These are phyloP conservation scores for Kokia cookei DNA, from an alignment of 441 rosid genomes.

Conservation along the genomic window DNA sequence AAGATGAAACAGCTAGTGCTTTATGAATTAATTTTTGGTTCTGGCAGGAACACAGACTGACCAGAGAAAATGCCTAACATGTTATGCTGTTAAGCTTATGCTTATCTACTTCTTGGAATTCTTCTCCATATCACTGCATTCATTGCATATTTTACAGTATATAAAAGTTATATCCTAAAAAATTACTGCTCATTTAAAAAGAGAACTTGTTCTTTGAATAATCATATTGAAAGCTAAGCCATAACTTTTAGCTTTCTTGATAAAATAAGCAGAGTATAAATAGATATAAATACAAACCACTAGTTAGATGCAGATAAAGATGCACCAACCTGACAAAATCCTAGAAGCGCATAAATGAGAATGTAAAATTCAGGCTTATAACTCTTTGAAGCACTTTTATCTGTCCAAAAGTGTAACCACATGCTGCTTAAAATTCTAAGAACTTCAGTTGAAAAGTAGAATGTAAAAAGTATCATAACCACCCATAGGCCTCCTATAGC, in stretches of 20 bases:
- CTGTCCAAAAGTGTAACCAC: slow-evolving; percentile 94
- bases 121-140: neutral
- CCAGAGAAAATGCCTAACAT: neutral
- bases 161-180: neutral
- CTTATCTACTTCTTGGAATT: neutral
- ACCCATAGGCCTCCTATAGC: slow-evolving; percentile 88
- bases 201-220: neutral
- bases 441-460: slow-evolving; percentile 76
- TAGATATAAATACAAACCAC: neutral
- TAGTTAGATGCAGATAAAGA: slow-evolving; percentile 6
- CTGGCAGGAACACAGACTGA: neutral
- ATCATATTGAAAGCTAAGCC: neutral
- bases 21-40: neutral
- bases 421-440: slow-evolving; percentile 85
- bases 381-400: slow-evolving; percentile 55
- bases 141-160: neutral
- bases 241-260: neutral
- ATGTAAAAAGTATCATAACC: slow-evolving; percentile 60
- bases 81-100: neutral
- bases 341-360: slow-evolving; percentile 67
- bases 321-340: slow-evolving; percentile 79
- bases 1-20: neutral
- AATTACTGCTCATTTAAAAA: neutral
- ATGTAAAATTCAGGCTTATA: slow-evolving; percentile 60
- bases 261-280: neutral